These are phyloP conservation scores for Allium cepa DNA, from an alignment of 106 monocot species.

Conservation along the genomic window DNA sequence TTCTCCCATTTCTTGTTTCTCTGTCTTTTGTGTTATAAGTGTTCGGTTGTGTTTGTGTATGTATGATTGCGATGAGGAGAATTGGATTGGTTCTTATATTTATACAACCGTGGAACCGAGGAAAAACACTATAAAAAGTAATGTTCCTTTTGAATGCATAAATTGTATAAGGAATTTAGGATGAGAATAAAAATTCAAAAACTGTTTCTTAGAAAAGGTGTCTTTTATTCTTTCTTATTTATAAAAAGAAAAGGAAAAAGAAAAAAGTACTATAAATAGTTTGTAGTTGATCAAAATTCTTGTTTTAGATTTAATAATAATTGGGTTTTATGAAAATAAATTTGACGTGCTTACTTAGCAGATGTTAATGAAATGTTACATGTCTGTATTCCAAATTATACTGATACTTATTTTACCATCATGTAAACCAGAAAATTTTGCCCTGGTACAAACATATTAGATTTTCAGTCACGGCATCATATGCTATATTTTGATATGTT, in stretches of 20 bases:
- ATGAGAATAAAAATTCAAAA: neutral
- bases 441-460: no score
- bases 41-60: neutral
- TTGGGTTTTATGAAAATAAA: no score
- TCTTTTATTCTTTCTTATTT: neutral
- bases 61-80: neutral
- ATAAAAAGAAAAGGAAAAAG: no score
- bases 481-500: neutral
- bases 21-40: neutral
- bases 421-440: no score
- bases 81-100: neutral
- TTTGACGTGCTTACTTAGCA: no score
- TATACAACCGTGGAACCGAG: neutral
- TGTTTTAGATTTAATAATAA: no score
- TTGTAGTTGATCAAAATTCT: no score
- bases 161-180: neutral
- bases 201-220: neutral
- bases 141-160: neutral
- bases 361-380: no score
- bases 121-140: neutral
- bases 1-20: neutral
- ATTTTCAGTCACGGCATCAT: neutral
- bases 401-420: no score
- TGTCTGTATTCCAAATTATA: no score
- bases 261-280: no score